Evolutionary conservation across 805 yeast genomes (phyloP), one percentile per base, ranked within the genome.

Genomic region (Dipodascus geniculatus): DNA sequence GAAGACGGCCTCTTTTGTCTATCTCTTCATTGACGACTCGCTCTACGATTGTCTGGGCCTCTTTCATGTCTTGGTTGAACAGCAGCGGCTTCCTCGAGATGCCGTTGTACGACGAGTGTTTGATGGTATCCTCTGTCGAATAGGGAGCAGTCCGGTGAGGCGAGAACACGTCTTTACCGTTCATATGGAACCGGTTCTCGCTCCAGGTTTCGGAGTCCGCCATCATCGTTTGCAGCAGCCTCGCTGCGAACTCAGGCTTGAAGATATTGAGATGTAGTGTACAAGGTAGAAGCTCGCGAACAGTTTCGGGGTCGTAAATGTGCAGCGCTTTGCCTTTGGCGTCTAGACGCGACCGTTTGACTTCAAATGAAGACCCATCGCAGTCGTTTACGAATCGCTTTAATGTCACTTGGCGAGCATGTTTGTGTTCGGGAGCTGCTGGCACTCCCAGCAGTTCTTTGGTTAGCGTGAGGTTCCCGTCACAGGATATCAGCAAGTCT

Each of bases 141-240:
- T 72, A 78, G 8, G 70, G 48, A 2, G 73, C 71, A 1, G 78
- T 68, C 3, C 68, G 63, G 62, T 82, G 88, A n/a, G 78, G 77
- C 1, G 90, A 79, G 3, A 61, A 63, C 51, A 87, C 84, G 51
- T 71, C 65, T 17, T 82, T 77, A 1, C 83, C 88, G 58, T 83
- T 85, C 8, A 86, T 68, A 54, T 77, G 74, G 62, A 86, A 86
- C 57, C 73, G 69, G 22, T 74, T 71, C 6, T 69, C 64, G 0
- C 58, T 60, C 68, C 80, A 79, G 0, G 58, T 53, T 0, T 68
- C 59, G 3, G 71, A 65, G 38, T 76, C 78, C 1, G 69, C 63
- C 56, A 77, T 54, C 14, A 83, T 67, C 19, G 71, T 68, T 11
- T 61, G 53, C 1, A 82, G 65, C 1, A 83, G 60, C 0, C 59